Conservation (phyloP, 2,329 filamentous ascomycete species). For the Aspergillus unguis region DNA sequence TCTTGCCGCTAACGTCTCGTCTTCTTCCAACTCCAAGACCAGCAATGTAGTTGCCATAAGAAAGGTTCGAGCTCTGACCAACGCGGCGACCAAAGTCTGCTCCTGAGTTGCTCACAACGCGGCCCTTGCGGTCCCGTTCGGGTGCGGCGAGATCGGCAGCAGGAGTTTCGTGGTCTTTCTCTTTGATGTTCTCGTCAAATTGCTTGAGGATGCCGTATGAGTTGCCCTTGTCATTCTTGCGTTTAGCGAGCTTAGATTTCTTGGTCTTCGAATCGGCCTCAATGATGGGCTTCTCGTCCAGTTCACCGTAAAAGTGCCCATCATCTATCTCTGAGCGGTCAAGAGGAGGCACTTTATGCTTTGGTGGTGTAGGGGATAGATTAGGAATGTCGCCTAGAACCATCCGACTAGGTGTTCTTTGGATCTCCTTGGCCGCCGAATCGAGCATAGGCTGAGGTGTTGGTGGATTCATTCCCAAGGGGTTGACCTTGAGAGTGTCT, state of each 20-base stretch:
- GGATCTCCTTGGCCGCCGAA: constrained; percentile 18
- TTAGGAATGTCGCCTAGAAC: constrained; percentile 35
- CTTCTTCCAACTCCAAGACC: constrained; percentile 45
- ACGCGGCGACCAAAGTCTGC: constrained; percentile 31
- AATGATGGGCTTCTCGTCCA: constrained; percentile 25
- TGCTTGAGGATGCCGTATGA: constrained; percentile 36
- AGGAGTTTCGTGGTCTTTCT: constrained; percentile 16
- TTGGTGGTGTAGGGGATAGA: constrained; percentile 27
- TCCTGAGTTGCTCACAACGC: constrained; percentile 44
- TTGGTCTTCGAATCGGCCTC: constrained; percentile 23
- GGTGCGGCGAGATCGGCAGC: constrained; percentile 12
- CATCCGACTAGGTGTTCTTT: constrained; percentile 29
- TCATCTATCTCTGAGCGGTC: constrained; percentile 35
- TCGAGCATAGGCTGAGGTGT: constrained; percentile 36
- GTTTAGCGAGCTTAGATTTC: constrained; percentile 31
- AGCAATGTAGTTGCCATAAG: constrained; percentile 43
- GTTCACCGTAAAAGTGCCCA: constrained; percentile 40
- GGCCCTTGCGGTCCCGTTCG: constrained; percentile 41
- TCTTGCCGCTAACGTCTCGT: constrained; percentile 47
- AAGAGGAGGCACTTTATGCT: constrained; percentile 23
- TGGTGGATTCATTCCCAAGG: constrained; percentile 47
- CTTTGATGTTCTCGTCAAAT: constrained; percentile 26
- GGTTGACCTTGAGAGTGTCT: constrained; percentile 34
- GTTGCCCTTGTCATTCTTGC: constrained; percentile 31
- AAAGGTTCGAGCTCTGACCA: constrained; percentile 31